Evolutionary conservation across 2,329 filamentous ascomycete species (phyloP), one percentile per base, ranked within the genome.

Genomic region (Phyllosticta ampelicida): DNA sequence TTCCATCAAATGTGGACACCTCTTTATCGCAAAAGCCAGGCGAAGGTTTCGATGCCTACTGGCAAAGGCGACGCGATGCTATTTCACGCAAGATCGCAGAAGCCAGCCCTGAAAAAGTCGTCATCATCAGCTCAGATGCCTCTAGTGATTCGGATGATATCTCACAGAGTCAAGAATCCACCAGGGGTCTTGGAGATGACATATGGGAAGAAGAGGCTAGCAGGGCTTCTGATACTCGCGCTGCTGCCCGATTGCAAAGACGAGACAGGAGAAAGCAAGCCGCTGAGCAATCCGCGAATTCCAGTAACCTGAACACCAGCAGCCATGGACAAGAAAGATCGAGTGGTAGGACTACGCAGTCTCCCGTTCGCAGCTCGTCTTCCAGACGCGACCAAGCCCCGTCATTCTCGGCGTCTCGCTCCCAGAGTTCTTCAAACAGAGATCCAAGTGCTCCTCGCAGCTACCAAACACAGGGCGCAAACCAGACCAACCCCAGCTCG

Each of bases 171-270:
- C 36, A 44, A 44, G 36, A 44, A 44, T 13, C 3, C n/a, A n/a
- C 36, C 36, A n/a, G n/a, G n/a, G 64, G 66, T 19, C 64, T 66
- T 18, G 66, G 65, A 29, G 68, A 66, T 18, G 76, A 78, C 56
- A 70, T 78, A 20, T 78, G 76, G 76, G 70, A 75, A 64, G 75
- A 76, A 59, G 75, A 77, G 62, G 76, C 75, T 16, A 76, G 74
- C 11, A 44, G 56, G 5, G 20, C 26, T 26, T 54, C 56, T n/a
- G 11, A 54, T 11, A 54, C 51, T 3, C 56, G 52, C 8, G 9
- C 52, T 20, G 51, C 56, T 13, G 18, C 48, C 19, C 49, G 56
- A 51, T 51, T 51, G 9, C 18, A 48, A n/a, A 30, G n/a, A 16
- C 56, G 52, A 1, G 56, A 11, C 18, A 28, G 36, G 16, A n/a